Evolutionary conservation across 495 filamentous ascomycete genomes (phyloP), one percentile per base, ranked within the genome.

Genomic region (Alectoria sarmentosa): DNA sequence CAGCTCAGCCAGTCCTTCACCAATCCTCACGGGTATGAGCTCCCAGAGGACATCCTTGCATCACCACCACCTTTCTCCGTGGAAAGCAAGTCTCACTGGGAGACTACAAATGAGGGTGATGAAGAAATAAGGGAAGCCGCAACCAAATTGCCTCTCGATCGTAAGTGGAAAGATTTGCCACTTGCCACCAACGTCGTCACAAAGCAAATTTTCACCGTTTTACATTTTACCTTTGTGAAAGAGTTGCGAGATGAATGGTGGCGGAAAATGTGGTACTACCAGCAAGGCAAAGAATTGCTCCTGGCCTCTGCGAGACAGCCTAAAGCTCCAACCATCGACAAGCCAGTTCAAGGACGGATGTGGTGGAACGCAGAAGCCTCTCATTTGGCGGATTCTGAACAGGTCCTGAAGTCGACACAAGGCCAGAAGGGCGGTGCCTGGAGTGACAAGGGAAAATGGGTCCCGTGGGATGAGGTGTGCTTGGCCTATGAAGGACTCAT

Each of bases 11-110:
- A 56, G 38, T 34, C 42, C 42, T 42, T 49, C 38, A 26, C 41
- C 14, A 73, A 72, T 62, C 76, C 78, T 5, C 75, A 77, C 32
- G 75, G 75, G 28, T 75, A 77, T 23, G 69, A 78, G 23, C 72
- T 81, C 2, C 76, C 77, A 5, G 58, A 68, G 8, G 78, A 80
- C 30, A 67, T 81, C 28, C 69, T 69, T 11, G 55, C 54, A 44
- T 69, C 71, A 30, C 76, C 76, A 60, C 71, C 70, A 21, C 74
- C 67, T 42, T 73, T 73, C 38, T 70, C 69, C 52, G 72, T 72
- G 37, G 66, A 73, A 32, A 66, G 67, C 36, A 76, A 75, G 36
- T 71, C 69, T 0, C 75, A 72, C 64, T 77, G 78, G 55, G 68
- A 69, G 9, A 76, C 74, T 11, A 55, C 30, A 17, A 42, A 0